Evolutionary conservation across 495 filamentous ascomycete genomes (phyloP).

Genomic region (Penicillium parvum): DNA sequence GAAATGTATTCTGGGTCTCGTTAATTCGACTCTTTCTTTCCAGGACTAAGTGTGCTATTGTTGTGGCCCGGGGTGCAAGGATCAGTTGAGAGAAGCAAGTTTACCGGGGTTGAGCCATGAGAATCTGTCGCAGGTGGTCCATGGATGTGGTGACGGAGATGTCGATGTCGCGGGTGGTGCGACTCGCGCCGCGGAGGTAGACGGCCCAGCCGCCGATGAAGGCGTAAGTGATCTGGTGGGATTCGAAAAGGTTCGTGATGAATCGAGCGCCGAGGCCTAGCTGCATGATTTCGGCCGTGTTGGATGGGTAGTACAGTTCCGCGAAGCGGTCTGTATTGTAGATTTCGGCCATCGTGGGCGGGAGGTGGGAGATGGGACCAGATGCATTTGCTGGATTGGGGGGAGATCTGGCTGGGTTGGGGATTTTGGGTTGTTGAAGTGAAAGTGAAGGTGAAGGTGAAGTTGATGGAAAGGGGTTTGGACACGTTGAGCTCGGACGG

Average conservation of each 20-base stretch:
- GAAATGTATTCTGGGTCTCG: slow-evolving; percentile 15
- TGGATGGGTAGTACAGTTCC: slow-evolving; percentile 22
- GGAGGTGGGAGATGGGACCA: not conserved
- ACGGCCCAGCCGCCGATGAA: slow-evolving; percentile 23
- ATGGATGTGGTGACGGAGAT: slow-evolving; percentile 19
- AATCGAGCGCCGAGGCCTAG: slow-evolving; percentile 20
- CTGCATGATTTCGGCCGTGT: slow-evolving; percentile 21
- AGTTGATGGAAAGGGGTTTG: not conserved
- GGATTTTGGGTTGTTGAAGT: too few relatives aligned
- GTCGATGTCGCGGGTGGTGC: slow-evolving; percentile 20
- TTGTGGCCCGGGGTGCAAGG: not conserved
- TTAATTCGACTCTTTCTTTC: too few relatives aligned
- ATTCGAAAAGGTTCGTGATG: slow-evolving; percentile 19
- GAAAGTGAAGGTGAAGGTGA: not conserved
- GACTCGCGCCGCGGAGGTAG: slow-evolving; percentile 17
- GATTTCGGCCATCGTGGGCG: slow-evolving; percentile 20
- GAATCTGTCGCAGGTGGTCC: slow-evolving; percentile 19
- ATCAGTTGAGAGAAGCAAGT: slow-evolving; percentile 1
- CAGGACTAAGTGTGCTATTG: too few relatives aligned
- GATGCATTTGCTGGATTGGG: not conserved
- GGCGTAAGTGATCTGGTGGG: slow-evolving; percentile 18
- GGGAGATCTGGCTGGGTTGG: slow-evolving; percentile 2
- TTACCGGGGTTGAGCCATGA: slow-evolving; percentile 19
- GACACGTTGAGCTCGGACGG: not conserved
- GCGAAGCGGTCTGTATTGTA: slow-evolving; percentile 24